Conservation (phyloP, 768 basidiomycete species). For the Amanita molliuscula region DNA sequence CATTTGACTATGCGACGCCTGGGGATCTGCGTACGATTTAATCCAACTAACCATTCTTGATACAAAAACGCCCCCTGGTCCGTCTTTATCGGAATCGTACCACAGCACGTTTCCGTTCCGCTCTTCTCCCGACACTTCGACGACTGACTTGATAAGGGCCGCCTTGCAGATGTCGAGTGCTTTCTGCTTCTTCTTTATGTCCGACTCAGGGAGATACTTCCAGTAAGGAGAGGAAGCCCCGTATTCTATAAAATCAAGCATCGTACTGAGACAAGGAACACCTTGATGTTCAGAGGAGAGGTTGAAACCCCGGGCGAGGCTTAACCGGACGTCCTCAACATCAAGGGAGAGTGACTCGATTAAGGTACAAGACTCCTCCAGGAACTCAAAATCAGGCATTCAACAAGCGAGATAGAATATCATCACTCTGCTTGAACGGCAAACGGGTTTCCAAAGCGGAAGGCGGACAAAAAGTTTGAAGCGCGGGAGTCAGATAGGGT, state of each 20-base stretch:
- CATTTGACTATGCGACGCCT: slow-evolving; percentile 11
- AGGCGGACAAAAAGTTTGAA: slow-evolving; percentile 54
- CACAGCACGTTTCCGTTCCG: slow-evolving; percentile 71
- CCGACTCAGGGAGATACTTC: slow-evolving; percentile 38
- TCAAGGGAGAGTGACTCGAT: slow-evolving; percentile 74
- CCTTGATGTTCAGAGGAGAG: slow-evolving; percentile 48
- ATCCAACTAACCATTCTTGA: slow-evolving; percentile 72
- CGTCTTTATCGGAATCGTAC: slow-evolving; percentile 44
- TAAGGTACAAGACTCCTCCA: slow-evolving; percentile 66
- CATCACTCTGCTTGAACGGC: slow-evolving; percentile 27
- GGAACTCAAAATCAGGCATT: slow-evolving; percentile 59
- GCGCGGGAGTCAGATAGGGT: slow-evolving; percentile 47
- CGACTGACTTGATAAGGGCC: slow-evolving; percentile 75
- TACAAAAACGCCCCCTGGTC: slow-evolving; percentile 65
- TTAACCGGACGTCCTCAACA: slow-evolving; percentile 63
- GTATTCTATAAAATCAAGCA: slow-evolving; percentile 67
- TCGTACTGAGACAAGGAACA: slow-evolving; percentile 46
- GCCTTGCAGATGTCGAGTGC: slow-evolving; percentile 77
- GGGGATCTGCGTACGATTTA: slow-evolving; percentile 33
- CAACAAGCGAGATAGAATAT: slow-evolving; percentile 35
- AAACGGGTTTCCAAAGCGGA: slow-evolving; percentile 25
- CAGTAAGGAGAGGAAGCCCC: slow-evolving; percentile 62
- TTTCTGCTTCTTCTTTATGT: slow-evolving; percentile 53
- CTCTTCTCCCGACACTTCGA: slow-evolving; percentile 79
- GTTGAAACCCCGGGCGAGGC: slow-evolving; percentile 55